These are phyloP conservation scores for Penicillium ochrochloron DNA, from an alignment of 495 filamentous ascomycete genomes.

Conservation along the genomic window DNA sequence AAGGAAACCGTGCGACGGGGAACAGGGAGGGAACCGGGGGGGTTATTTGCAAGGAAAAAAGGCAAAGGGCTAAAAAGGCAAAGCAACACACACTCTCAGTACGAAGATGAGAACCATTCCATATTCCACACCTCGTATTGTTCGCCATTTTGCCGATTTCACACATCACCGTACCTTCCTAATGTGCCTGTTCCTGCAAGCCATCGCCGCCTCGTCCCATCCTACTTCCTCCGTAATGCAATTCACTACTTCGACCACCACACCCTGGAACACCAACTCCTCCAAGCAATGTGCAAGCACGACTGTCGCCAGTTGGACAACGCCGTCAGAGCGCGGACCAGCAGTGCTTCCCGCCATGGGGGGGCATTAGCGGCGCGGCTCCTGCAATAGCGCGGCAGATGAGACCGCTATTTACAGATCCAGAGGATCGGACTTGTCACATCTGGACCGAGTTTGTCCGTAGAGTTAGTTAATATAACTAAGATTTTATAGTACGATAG, in stretches of 20 bases:
- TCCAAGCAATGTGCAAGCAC: neutral
- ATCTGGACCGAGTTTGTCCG: slow-evolving; percentile 1
- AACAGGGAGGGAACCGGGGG: slow-evolving; percentile 4
- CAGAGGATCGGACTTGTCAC: slow-evolving; percentile 35
- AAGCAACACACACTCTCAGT: neutral
- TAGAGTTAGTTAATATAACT: neutral
- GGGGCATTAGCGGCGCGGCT: slow-evolving; percentile 36
- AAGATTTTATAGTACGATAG: neutral
- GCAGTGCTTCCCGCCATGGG: slow-evolving; percentile 29
- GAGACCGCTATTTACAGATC: slow-evolving; percentile 14
- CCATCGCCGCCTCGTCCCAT: slow-evolving; percentile 21
- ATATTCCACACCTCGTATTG: slow-evolving; percentile 7
- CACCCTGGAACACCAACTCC: neutral
- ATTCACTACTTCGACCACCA: neutral
- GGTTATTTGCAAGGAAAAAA: neutral
- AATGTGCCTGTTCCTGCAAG: slow-evolving; percentile 20
- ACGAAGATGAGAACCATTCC: neutral
- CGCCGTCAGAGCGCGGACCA: slow-evolving; percentile 41
- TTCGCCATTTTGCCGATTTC: slow-evolving; percentile 6
- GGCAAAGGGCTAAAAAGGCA: neutral
- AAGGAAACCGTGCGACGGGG: slow-evolving; percentile 12
- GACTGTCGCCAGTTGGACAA: slow-evolving; percentile 24
- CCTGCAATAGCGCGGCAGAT: slow-evolving; percentile 37
- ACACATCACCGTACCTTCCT: neutral
- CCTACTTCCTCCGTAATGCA: neutral